Evolutionary conservation across 495 filamentous ascomycete genomes (phyloP), one percentile per base, ranked within the genome.

Genomic region (Saxophila tyrrhenica): DNA sequence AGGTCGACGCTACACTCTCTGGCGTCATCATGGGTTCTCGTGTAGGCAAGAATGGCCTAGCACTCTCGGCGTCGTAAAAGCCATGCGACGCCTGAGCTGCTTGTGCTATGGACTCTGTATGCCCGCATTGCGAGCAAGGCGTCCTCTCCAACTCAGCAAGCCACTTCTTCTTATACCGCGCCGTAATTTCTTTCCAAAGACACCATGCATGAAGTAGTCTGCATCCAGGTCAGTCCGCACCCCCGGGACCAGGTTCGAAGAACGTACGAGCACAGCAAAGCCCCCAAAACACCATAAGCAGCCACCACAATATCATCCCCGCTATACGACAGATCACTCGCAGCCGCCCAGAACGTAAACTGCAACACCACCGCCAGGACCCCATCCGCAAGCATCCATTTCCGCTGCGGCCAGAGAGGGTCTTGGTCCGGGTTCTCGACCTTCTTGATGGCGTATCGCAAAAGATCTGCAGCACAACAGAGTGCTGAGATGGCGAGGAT

Each of bases 131-230:
- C 15, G 47, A 20, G 47, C 47, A 49, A 15, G 47, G 47, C 22
- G n/a, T n/a, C 15, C 22, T 9, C 1, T 25, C 17, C 8, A 49
- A n/a, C 17, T 23, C 24, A 5, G 24, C 22, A 23, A 49, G 22
- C 47, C 47, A 49, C 20, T 32, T 49, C 22, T 17, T 15, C 47
- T 32, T 49, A 23, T 49, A 49, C 22, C 47, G 47, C 9, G 47
- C 47, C 23, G 32, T 32, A 15, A 49, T 15, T 35, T 49, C 21
- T 23, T 49, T 49, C 22, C 23, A 49, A 7, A 49, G 25, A 20
- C 47, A 49, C 22, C 25, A 49, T 8, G 47, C 47, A 35, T 49
- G 47, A n/a, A 49, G 23, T 2, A 29, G 7, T 13, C 47, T 49
- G 47, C 5, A 24, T 35, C 5, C 17, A 44, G 2, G 25, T 49